Evolutionary conservation across 2,329 filamentous ascomycete species (phyloP).

Genomic region (Trichoderma pleuroti): DNA sequence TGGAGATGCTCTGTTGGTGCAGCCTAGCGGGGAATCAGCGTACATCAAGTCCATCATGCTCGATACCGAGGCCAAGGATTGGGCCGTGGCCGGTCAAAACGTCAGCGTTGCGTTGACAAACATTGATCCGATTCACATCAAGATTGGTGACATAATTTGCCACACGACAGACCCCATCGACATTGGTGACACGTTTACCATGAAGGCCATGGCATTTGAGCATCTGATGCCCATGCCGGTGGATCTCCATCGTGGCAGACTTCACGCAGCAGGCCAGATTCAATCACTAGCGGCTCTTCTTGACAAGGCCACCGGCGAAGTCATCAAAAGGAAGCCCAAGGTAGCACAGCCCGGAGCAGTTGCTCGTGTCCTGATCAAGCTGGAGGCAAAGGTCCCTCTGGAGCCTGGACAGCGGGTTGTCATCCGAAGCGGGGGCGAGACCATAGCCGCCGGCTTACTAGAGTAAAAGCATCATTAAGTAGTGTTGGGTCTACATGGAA

Average conservation of each 20-base stretch:
- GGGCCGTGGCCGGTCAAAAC: slow-evolving; percentile 91
- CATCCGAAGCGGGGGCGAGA: slow-evolving; percentile 73
- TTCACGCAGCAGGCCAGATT: slow-evolving; percentile 76
- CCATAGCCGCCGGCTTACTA: slow-evolving; percentile 70
- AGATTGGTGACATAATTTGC: slow-evolving; percentile 84
- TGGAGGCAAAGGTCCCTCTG: slow-evolving; percentile 71
- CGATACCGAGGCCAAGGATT: slow-evolving; percentile 70
- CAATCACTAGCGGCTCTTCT: slow-evolving; percentile 67
- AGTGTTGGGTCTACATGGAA: background rate
- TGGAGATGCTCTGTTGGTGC: slow-evolving; percentile 74
- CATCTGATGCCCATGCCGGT: slow-evolving; percentile 84
- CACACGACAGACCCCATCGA: slow-evolving; percentile 62
- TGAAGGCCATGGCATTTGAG: slow-evolving; percentile 86
- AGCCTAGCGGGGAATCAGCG: slow-evolving; percentile 78
- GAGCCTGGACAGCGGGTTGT: slow-evolving; percentile 80
- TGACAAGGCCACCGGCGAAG: slow-evolving; percentile 73
- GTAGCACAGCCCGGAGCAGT: slow-evolving; percentile 77
- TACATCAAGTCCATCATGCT: slow-evolving; percentile 78
- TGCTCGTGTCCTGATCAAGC: slow-evolving; percentile 71
- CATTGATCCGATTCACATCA: slow-evolving; percentile 79
- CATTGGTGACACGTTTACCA: slow-evolving; percentile 69
- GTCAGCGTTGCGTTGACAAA: slow-evolving; percentile 77
- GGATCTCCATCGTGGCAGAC: slow-evolving; percentile 80
- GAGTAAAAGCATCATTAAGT: slow-evolving; percentile 1
- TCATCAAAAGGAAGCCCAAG: slow-evolving; percentile 77